These are phyloP conservation scores for Fusarium sp. DNA, from an alignment of 2,329 filamentous ascomycete species.

Conservation along the genomic window DNA sequence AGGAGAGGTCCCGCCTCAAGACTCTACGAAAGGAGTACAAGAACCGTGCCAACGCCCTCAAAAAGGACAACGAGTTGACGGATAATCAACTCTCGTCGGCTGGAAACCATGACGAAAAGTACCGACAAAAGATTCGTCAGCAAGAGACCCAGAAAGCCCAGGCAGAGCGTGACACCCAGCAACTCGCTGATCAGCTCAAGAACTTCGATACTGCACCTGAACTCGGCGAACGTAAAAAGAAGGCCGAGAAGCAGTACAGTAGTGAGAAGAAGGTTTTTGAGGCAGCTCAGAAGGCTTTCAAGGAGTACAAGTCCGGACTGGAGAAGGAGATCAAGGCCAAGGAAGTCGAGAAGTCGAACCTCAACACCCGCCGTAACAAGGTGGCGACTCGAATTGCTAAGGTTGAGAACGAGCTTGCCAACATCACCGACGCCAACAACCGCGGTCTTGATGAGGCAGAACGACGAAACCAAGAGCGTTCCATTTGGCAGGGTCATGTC, in stretches of 20 bases:
- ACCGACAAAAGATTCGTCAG: constrained; percentile 78
- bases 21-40: constrained; percentile 79
- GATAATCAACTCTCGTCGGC: constrained; percentile 72
- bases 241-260: constrained; percentile 62
- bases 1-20: constrained; percentile 76
- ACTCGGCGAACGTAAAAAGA: constrained; percentile 66
- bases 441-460: constrained; percentile 72
- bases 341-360: constrained; percentile 69
- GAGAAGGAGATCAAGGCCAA: constrained; percentile 71
- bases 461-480: constrained; percentile 63
- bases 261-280: constrained; percentile 70
- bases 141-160: constrained; percentile 78
- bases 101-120: constrained; percentile 79
- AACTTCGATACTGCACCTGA: constrained; percentile 72
- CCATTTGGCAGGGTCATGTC: constrained; percentile 58
- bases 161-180: constrained; percentile 64
- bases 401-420: constrained; percentile 76
- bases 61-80: constrained; percentile 78
- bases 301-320: constrained; percentile 67
- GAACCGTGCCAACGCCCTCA: constrained; percentile 71
- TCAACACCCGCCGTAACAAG: constrained; percentile 77
- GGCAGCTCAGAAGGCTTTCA: constrained; percentile 62
- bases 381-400: constrained; percentile 76
- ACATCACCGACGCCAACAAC: constrained; percentile 74
- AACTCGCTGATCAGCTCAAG: constrained; percentile 68